These are phyloP conservation scores for Leptographium wingfieldii DNA, from an alignment of 2,329 filamentous ascomycete genomes.

Conservation along the genomic window DNA sequence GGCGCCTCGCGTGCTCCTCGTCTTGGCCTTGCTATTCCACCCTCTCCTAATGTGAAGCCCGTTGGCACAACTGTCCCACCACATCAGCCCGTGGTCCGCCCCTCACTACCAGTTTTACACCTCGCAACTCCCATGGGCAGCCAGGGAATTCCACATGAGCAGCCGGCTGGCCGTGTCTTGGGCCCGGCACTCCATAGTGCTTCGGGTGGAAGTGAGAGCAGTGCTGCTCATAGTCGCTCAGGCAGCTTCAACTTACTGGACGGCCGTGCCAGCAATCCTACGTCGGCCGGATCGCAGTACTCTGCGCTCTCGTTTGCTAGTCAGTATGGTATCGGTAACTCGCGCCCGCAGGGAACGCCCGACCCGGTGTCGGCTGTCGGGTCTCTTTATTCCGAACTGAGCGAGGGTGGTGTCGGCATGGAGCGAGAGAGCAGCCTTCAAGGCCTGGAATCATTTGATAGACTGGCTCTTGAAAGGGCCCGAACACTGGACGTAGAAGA, in stretches of 20 bases:
- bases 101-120: conserved; percentile 65
- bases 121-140: conserved; percentile 83
- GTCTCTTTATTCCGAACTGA: conserved; percentile 70
- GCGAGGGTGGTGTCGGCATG: conserved; percentile 64
- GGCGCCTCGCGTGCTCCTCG: conserved; percentile 56
- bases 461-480: conserved; percentile 70
- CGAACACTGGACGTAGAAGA: conserved; percentile 84
- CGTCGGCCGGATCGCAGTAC: conserved; percentile 77
- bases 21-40: conserved; percentile 80
- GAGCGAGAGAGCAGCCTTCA: conserved; percentile 73
- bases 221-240: conserved; percentile 65
- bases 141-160: conserved; percentile 58
- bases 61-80: conserved; percentile 38
- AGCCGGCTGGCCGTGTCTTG: conserved; percentile 36
- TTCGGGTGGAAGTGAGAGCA: conserved; percentile 68
- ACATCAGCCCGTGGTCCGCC: conserved; percentile 27
- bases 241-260: conserved; percentile 73
- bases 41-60: conserved; percentile 70
- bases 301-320: conserved; percentile 71
- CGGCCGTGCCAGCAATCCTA: conserved; percentile 65
- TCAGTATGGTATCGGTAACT: conserved; percentile 54
- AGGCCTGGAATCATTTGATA: conserved; percentile 64
- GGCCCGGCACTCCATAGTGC: conserved; percentile 51
- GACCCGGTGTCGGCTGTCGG: conserved; percentile 84
- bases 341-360: conserved; percentile 53